A percentile compares a stretch with the other conserved stretches of the same genome.
Evolutionary conservation across 2,329 filamentous ascomycete species (phyloP).

Genomic region (Proliferodiscus dingleyae): DNA sequence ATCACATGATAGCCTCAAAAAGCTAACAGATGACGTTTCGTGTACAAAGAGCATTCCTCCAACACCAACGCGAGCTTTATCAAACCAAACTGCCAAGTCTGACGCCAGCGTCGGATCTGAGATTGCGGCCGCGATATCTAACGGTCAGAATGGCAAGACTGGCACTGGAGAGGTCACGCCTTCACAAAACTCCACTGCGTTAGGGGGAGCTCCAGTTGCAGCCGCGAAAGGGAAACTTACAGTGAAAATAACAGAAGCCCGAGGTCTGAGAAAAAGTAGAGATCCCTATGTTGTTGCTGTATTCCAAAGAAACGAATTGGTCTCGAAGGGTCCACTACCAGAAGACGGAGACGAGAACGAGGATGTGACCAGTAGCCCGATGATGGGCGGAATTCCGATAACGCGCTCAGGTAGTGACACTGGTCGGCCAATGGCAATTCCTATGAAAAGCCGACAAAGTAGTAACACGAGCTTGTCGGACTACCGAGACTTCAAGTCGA

Average conservation of each 20-base stretch:
- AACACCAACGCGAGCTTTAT: constrained; percentile 80
- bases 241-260: constrained; percentile 82
- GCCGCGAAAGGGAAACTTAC: constrained; percentile 80
- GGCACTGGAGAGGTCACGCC: constrained; percentile 30
- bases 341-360: constrained; percentile 58
- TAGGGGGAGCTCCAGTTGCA: constrained; percentile 57
- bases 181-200: constrained; percentile 24
- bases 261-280: constrained; percentile 73
- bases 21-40: constrained; percentile 78
- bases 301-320: constrained; percentile 94
- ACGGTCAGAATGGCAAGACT: constrained; percentile 39
- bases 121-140: constrained; percentile 24
- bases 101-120: constrained; percentile 36
- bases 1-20: constrained; percentile 66
- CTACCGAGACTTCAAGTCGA: constrained; percentile 48
- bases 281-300: constrained; percentile 96
- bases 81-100: constrained; percentile 48
- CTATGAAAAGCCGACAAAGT: constrained; percentile 94
- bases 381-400: constrained; percentile 54
- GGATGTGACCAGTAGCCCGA: constrained; percentile 48
- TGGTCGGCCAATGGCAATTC: constrained; percentile 81
- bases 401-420: constrained; percentile 74
- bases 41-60: constrained; percentile 83
- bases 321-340: constrained; percentile 75
- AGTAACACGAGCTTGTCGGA: constrained; percentile 85